Conservation (phyloP, 2,329 filamentous ascomycete genomes). For the Trichothecium roseum region DNA sequence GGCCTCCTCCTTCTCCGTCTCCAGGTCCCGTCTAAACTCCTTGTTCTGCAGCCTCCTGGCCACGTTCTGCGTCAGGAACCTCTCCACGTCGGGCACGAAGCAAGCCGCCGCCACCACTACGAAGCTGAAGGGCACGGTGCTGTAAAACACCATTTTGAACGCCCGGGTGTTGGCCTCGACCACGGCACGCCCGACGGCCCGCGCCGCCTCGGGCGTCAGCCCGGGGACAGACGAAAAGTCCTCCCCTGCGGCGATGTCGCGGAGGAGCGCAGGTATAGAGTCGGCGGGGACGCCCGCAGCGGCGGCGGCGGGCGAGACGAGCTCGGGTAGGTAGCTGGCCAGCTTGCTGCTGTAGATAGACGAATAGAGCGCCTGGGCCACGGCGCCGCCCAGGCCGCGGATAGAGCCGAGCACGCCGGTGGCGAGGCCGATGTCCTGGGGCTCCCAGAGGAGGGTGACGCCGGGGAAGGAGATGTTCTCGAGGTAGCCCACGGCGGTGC, state of each 20-base stretch:
- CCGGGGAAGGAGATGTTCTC: slow-evolving; percentile 30
- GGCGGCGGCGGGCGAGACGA: slow-evolving; percentile 22
- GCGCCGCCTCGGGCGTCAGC: slow-evolving; percentile 20
- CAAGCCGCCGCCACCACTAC: slow-evolving; percentile 25
- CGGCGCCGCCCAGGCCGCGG: slow-evolving; percentile 27
- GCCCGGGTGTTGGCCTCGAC: slow-evolving; percentile 30
- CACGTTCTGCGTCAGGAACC: slow-evolving; percentile 30
- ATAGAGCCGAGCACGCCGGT: slow-evolving; percentile 34
- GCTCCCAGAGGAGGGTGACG: slow-evolving; percentile 32
- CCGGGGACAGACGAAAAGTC: slow-evolving; percentile 20
- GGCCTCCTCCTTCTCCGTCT: neutral
- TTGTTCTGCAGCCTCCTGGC: slow-evolving; percentile 28
- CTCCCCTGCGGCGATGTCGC: slow-evolving; percentile 20
- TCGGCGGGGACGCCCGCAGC: slow-evolving; percentile 22
- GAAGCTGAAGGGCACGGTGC: slow-evolving; percentile 27
- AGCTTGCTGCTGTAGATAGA: slow-evolving; percentile 26
- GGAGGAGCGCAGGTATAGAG: slow-evolving; percentile 20
- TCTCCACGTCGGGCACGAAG: slow-evolving; percentile 29
- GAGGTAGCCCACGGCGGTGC: slow-evolving; percentile 23
- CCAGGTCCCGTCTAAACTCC: slow-evolving; percentile 3
- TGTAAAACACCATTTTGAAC: slow-evolving; percentile 32
- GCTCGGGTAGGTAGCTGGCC: slow-evolving; percentile 18
- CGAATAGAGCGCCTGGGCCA: slow-evolving; percentile 24
- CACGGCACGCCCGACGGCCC: slow-evolving; percentile 20
- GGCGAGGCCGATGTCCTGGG: slow-evolving; percentile 34